A percentile compares a stretch with the other conserved stretches of the same genome.
These are phyloP conservation scores for Hericium rajendrae DNA, from an alignment of 768 basidiomycete species.

Conservation along the genomic window DNA sequence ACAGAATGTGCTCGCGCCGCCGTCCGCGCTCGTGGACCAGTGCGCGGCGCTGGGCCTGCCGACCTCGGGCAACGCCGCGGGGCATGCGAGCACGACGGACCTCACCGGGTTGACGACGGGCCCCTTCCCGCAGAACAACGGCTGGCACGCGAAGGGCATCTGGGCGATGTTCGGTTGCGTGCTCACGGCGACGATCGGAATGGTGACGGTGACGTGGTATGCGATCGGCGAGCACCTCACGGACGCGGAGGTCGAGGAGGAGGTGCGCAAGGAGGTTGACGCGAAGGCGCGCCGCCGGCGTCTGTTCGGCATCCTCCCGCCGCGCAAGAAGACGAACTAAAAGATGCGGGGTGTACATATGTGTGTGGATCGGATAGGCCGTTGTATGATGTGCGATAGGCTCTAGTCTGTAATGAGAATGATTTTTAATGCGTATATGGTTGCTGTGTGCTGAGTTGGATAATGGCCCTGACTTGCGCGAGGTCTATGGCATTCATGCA, in stretches of 20 bases:
- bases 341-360: no score
- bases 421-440: no score
- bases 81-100: slow-evolving; percentile 59
- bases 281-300: slow-evolving; percentile 44
- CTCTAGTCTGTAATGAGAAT: no score
- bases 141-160: slow-evolving; percentile 68
- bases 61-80: slow-evolving; percentile 80
- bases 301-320: slow-evolving; percentile 28
- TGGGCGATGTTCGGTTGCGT: slow-evolving; percentile 72
- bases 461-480: no score
- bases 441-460: no score
- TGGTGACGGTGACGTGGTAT: slow-evolving; percentile 83
- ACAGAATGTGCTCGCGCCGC: slow-evolving; percentile 39
- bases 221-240: slow-evolving; percentile 60
- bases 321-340: not conserved
- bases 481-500: no score
- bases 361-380: no score
- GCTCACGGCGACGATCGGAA: slow-evolving; percentile 74
- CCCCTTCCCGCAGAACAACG: slow-evolving; percentile 63
- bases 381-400: no score
- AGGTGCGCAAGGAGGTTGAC: slow-evolving; percentile 46
- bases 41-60: slow-evolving; percentile 55
- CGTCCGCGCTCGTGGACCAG: slow-evolving; percentile 46
- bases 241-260: slow-evolving; percentile 75
- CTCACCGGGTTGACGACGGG: slow-evolving; percentile 54